Conservation (phyloP, 345 rosid species). For the Laguncularia racemosa region DNA sequence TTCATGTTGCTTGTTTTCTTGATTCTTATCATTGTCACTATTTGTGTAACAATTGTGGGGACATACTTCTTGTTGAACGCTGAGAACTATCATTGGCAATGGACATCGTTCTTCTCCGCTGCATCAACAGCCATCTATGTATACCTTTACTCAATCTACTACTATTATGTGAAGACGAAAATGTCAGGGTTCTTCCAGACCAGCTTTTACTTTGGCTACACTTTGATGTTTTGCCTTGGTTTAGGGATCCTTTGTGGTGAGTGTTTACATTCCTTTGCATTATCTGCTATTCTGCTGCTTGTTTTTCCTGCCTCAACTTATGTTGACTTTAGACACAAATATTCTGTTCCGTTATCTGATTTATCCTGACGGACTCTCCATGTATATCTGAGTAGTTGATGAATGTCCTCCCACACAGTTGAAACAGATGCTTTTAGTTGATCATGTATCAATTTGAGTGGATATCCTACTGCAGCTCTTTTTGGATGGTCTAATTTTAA, state of each 20-base stretch:
- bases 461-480: too few relatives aligned
- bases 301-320: too few relatives aligned
- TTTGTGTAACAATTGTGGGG: constrained; percentile 90
- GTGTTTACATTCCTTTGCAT: constrained; percentile 12
- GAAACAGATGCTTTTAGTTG: too few relatives aligned
- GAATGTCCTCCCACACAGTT: too few relatives aligned
- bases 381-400: too few relatives aligned
- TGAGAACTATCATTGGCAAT: constrained; percentile 97
- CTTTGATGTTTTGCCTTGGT: constrained; percentile 93
- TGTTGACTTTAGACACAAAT: too few relatives aligned
- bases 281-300: too few relatives aligned
- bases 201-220: constrained; percentile 95
- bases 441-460: too few relatives aligned
- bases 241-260: constrained; percentile 90
- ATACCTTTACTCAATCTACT: constrained; percentile 82
- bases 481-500: too few relatives aligned
- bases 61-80: constrained; percentile 90
- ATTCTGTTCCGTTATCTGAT: too few relatives aligned
- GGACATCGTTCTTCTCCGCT: constrained; percentile 94
- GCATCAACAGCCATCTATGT: constrained; percentile 93
- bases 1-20: constrained; percentile 86
- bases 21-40: constrained; percentile 79
- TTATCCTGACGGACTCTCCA: too few relatives aligned
- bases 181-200: constrained; percentile 98
- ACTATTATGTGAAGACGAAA: constrained; percentile 87